Percentiles rank a stretch among this genome's conserved stretches.
Conservation (phyloP, 371 early-diverging fungal species). For the Cladochytrium tenue region DNA sequence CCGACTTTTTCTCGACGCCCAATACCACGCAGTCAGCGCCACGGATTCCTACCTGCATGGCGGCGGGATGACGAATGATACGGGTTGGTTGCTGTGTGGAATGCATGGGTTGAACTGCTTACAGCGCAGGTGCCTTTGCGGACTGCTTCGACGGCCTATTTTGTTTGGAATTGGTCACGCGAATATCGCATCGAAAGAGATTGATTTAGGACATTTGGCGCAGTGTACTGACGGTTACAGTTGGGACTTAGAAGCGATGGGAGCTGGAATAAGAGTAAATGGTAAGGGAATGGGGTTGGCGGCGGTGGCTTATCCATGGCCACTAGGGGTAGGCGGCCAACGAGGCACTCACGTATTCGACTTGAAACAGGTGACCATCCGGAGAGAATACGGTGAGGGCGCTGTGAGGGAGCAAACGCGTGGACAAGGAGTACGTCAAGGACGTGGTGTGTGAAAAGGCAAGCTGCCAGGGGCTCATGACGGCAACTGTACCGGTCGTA, state of each 20-base stretch:
- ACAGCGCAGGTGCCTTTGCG: slow-evolving; percentile 97
- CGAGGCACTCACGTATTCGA: slow-evolving; percentile 79
- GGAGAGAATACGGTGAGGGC: slow-evolving; percentile 99
- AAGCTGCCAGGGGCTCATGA: too few species aligned
- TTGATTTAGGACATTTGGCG: too few species aligned
- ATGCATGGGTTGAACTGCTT: slow-evolving; percentile 49
- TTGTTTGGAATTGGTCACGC: too few species aligned
- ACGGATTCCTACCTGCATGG: slow-evolving; percentile 89
- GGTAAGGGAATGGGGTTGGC: too few species aligned
- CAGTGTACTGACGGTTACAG: too few species aligned
- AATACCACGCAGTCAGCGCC: slow-evolving; percentile 90
- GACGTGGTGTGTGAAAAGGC: not conserved
- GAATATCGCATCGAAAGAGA: not conserved
- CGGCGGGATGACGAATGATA: not conserved
- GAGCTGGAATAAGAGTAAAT: too few species aligned
- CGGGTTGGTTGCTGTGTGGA: too few species aligned
- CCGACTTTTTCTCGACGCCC: slow-evolving; percentile 97
- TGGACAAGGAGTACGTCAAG: too few species aligned
- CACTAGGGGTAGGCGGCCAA: not conserved
- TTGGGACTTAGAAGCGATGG: too few species aligned
- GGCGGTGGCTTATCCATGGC: too few species aligned
- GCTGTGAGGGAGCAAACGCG: slow-evolving; percentile 14
- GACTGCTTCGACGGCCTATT: slow-evolving; percentile 95
- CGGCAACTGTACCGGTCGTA: too few species aligned
- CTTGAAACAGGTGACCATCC: slow-evolving; percentile 99